Evolutionary conservation across 2,329 filamentous ascomycete genomes (phyloP).

Genomic region (Ceratocystis huliohia): DNA sequence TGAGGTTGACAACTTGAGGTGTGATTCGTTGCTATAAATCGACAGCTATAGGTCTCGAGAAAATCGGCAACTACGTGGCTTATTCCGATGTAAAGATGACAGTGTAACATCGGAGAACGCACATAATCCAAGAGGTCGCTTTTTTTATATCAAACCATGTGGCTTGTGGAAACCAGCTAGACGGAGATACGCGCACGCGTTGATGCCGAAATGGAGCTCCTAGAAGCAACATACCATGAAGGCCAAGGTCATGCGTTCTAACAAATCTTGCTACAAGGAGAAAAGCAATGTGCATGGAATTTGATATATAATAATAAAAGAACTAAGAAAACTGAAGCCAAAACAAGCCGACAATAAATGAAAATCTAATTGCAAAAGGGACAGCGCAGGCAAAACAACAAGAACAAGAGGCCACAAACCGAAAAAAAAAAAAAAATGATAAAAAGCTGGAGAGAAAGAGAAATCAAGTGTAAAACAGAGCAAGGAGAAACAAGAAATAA

Average conservation of each 20-base stretch:
- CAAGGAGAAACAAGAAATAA: conserved; percentile 34
- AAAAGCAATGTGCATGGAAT: not conserved
- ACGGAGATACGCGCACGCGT: no score
- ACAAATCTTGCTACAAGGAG: not conserved
- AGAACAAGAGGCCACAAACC: conserved; percentile 28
- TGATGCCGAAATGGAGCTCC: no score
- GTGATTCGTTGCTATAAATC: no score
- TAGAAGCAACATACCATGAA: not conserved
- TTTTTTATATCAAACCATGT: no score
- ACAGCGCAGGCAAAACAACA: not conserved
- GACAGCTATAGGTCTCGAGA: no score
- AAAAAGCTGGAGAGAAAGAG: conserved; percentile 25
- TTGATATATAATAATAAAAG: conserved; percentile 1
- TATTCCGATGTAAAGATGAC: no score
- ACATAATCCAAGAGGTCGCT: no score
- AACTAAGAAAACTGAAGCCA: conserved; percentile 22
- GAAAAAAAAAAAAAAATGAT: conserved; percentile 25
- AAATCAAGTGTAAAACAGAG: conserved; percentile 26
- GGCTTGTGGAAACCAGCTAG: no score
- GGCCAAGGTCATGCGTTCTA: not conserved
- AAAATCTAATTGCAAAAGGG: conserved; percentile 18
- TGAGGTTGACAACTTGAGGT: no score
- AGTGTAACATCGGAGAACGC: no score
- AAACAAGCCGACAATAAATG: conserved; percentile 23
- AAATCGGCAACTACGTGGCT: no score